These are phyloP conservation scores for Graphiopsis chlorocephala DNA, from an alignment of 2,329 filamentous ascomycete species.

Conservation along the genomic window DNA sequence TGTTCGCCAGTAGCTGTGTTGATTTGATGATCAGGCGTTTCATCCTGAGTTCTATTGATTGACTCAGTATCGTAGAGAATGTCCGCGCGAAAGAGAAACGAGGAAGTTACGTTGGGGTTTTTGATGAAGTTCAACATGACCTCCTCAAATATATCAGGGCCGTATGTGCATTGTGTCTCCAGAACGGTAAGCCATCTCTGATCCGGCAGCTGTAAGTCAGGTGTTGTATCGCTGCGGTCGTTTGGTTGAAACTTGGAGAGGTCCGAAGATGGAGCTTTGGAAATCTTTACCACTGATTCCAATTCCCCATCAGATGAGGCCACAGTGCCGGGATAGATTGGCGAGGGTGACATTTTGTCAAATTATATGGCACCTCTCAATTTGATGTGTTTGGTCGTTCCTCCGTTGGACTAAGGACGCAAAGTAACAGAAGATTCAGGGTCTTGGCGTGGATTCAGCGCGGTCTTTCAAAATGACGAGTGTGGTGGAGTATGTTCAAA, in stretches of 20 bases:
- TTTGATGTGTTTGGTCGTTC: not conserved
- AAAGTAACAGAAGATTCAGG: conserved; percentile 9
- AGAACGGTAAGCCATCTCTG: conserved; percentile 31
- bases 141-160: conserved; percentile 52
- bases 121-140: conserved; percentile 73
- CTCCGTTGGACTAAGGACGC: not conserved
- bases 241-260: conserved; percentile 31
- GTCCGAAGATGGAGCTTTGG: conserved; percentile 13
- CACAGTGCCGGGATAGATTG: not conserved
- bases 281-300: not conserved
- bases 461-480: not conserved
- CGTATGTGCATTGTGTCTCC: conserved; percentile 19
- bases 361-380: not conserved
- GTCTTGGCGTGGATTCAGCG: conserved; percentile 8
- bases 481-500: not conserved
- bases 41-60: not conserved
- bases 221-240: conserved; percentile 28
- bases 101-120: conserved; percentile 78
- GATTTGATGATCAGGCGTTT: conserved; percentile 25
- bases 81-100: conserved; percentile 75
- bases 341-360: not conserved
- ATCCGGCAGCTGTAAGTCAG: conserved; percentile 21
- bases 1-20: not conserved
- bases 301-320: not conserved
- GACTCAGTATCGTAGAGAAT: conserved; percentile 58